Base-by-base conservation (phyloP, 2,329 filamentous ascomycete species). In the Colletotrichum tofieldiae region DNA sequence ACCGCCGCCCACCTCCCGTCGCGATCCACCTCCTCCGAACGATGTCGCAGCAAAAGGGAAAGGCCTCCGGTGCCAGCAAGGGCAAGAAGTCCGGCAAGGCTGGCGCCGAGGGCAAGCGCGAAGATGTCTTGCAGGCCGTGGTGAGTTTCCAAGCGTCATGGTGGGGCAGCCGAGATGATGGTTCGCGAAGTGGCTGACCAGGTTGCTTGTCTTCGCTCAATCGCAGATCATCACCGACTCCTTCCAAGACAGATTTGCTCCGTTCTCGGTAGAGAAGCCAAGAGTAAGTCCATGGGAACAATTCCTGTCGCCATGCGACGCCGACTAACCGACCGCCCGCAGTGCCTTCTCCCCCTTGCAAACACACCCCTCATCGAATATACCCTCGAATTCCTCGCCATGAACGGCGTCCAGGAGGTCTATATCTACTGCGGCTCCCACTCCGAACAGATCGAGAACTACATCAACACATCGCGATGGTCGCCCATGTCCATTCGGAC, bases 311-410 rank as follows among this genome's bases (percentile, higher is more conserved):
- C 43, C 16, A 52, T 65, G 68, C 74, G 62, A 73, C 66, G 60
- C 74, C 77, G 66, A 76, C 68, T 26, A n/a, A 39, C 20, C 51
- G 32, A 39, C 29, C 59, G 67, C 67, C 63, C 59, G 39, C 78
- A 97, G 94, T 98, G 96, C 85, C 92, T 99, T 41, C 88, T 99
- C 8, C 95, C 96, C 14, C 88, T 99, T 72, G 96, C 94, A 72
- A 98, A 98, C 82, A 95, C 93, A 1, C 96, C 96, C 45, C 87
- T 99, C 74, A 97, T 99, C 84, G 96, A 99, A 82, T 98, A 99
- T 82, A 98, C 96, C 5, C 91, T 98, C 78, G 95, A 98, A 80
- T 98, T 98, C 78, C 91, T 99, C 0, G 95, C 95, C 75, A 96
- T 96, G 88, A 95, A 96, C 71, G 95, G 95, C 70, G 95, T 98